Evolutionary conservation across 345 rosid genomes (phyloP).

Genomic region (Ceriops tagal): DNA sequence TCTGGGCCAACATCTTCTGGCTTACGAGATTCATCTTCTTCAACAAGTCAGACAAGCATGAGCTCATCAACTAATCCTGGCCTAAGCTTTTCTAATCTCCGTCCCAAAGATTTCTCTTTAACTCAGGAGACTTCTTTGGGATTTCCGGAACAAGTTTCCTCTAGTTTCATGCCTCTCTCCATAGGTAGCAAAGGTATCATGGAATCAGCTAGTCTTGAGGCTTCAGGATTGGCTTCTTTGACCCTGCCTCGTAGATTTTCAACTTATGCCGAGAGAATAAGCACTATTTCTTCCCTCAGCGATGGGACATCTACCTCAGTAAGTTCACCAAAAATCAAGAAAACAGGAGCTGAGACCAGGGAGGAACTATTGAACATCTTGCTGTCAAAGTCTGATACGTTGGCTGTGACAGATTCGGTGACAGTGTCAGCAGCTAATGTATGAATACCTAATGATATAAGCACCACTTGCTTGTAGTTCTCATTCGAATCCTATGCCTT

Average conservation of each 20-base stretch:
- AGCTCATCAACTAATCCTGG: slow-evolving; percentile 38
- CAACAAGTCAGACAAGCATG: slow-evolving; percentile 47
- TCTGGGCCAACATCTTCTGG: slow-evolving; percentile 65
- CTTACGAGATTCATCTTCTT: slow-evolving; percentile 55
- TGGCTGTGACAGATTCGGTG: slow-evolving; percentile 44
- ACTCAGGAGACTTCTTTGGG: slow-evolving; percentile 48
- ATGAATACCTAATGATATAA: slow-evolving; percentile 23
- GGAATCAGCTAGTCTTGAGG: slow-evolving; percentile 48
- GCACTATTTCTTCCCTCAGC: slow-evolving; percentile 70
- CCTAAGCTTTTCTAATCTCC: slow-evolving; percentile 44
- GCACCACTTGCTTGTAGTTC: slow-evolving; percentile 6
- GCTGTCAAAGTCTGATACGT: slow-evolving; percentile 55
- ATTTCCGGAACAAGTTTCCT: slow-evolving; percentile 46
- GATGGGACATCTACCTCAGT: slow-evolving; percentile 54
- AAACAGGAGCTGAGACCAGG: slow-evolving; percentile 81
- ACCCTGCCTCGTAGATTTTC: slow-evolving; percentile 58
- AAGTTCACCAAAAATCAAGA: slow-evolving; percentile 84
- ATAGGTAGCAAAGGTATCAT: slow-evolving; percentile 39
- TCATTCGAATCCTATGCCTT: neutral
- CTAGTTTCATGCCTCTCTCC: slow-evolving; percentile 52
- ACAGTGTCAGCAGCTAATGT: slow-evolving; percentile 58
- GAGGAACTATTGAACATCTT: slow-evolving; percentile 60
- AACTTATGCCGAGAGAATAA: slow-evolving; percentile 80
- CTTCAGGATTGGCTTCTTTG: slow-evolving; percentile 49
- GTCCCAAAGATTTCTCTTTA: slow-evolving; percentile 45